Percentiles rank a stretch among this genome's conserved stretches.
Evolutionary conservation across 805 yeast genomes (phyloP).

Genomic region (Hanseniaspora lindneri): DNA sequence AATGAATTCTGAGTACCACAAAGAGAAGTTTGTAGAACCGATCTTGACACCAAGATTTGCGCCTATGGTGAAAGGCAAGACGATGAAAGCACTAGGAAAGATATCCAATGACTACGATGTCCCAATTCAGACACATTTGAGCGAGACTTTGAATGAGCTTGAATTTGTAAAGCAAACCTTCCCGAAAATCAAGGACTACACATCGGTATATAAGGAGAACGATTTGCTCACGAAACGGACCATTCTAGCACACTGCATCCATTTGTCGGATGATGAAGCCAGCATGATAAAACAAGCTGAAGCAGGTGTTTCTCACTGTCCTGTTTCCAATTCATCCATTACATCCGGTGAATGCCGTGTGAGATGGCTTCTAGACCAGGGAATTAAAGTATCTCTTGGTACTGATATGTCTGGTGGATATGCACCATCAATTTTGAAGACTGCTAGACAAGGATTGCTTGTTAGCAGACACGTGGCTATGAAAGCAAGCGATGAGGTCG

Average conservation of each 20-base stretch:
- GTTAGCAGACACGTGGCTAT: conserved; percentile 63
- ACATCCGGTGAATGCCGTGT: conserved; percentile 86
- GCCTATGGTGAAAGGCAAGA: conserved; percentile 60
- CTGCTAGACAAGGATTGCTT: conserved; percentile 57
- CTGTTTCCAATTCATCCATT: conserved; percentile 76
- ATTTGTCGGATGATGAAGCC: conserved; percentile 54
- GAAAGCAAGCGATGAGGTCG: conserved; percentile 31
- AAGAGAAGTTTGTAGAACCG: conserved; percentile 47
- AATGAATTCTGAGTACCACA: conserved; percentile 46
- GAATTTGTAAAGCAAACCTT: conserved; percentile 59
- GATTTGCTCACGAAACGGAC: conserved; percentile 53
- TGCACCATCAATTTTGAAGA: conserved; percentile 49
- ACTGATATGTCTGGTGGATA: conserved; percentile 73
- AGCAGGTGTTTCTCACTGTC: conserved; percentile 84
- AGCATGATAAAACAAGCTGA: conserved; percentile 40
- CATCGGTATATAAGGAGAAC: conserved; percentile 63
- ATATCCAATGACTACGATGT: conserved; percentile 37
- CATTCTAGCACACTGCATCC: conserved; percentile 81
- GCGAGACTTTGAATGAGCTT: conserved; percentile 68
- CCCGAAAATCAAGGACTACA: conserved; percentile 57
- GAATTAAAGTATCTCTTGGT: conserved; percentile 69
- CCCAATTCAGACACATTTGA: conserved; percentile 82
- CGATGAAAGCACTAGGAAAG: conserved; percentile 53
- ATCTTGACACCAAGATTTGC: conserved; percentile 90
- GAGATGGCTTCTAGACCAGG: conserved; percentile 50